Conservation (phyloP, 805 yeast genomes). For the Martiniozyma abietophila region DNA sequence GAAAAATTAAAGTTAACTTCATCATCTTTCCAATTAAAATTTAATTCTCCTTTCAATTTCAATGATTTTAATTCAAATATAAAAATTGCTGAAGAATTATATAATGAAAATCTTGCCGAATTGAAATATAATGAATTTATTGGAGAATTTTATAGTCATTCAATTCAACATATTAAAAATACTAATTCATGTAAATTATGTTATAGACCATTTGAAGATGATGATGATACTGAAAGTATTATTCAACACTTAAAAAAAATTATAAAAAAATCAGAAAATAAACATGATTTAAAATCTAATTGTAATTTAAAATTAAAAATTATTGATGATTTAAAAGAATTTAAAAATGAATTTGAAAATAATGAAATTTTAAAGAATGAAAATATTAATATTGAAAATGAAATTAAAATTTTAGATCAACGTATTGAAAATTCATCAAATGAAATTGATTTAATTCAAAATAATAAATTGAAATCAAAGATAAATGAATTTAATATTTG, state of each 20-base stretch:
- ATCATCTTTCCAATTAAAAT: too few relatives aligned
- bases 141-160: slow-evolving; percentile 58
- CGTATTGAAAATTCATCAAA: slow-evolving; percentile 1
- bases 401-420: neutral
- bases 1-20: too few relatives aligned
- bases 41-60: slow-evolving; percentile 33
- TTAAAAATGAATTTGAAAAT: slow-evolving; percentile 22
- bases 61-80: slow-evolving; percentile 41
- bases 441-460: slow-evolving; percentile 14
- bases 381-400: slow-evolving; percentile 16
- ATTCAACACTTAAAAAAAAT: slow-evolving; percentile 19
- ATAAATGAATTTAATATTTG: slow-evolving; percentile 5
- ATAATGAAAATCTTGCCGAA: slow-evolving; percentile 52
- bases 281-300: slow-evolving; percentile 14
- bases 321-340: slow-evolving; percentile 20
- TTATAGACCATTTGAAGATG: slow-evolving; percentile 48
- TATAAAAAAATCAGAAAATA: slow-evolving; percentile 15
- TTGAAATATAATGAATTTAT: slow-evolving; percentile 63
- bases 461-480: slow-evolving; percentile 19
- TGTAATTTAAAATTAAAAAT: slow-evolving; percentile 23
- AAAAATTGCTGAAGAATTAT: slow-evolving; percentile 51
- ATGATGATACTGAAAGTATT: slow-evolving; percentile 14
- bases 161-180: slow-evolving; percentile 50
- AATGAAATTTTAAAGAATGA: slow-evolving; percentile 20
- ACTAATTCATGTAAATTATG: slow-evolving; percentile 65